Evolutionary conservation across 306 rosid species (phyloP).

Genomic region (Corylus heterophylla): DNA sequence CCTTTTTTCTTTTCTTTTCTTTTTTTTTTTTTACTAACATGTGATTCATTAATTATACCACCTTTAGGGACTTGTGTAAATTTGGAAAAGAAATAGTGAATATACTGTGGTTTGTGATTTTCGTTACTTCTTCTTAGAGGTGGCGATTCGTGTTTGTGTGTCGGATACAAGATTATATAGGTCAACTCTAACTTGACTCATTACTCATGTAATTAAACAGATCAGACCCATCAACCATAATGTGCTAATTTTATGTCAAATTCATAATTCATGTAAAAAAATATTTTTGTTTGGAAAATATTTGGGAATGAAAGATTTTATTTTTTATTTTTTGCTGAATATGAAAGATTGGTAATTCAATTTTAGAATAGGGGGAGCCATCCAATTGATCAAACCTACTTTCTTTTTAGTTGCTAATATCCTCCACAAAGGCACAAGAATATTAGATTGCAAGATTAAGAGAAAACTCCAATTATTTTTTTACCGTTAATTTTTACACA

Average conservation of each 20-base stretch:
- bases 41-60: conserved; percentile 54
- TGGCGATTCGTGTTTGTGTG: too few species aligned
- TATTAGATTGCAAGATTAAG: too few species aligned
- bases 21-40: conserved; percentile 42
- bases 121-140: neutral
- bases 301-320: neutral
- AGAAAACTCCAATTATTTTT: too few species aligned
- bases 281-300: neutral
- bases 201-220: too few species aligned
- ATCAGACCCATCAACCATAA: too few species aligned
- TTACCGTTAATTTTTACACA: too few species aligned
- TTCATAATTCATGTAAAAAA: too few species aligned
- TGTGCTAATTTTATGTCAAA: too few species aligned
- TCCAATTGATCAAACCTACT: neutral
- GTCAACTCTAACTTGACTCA: too few species aligned
- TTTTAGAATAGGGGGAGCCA: neutral
- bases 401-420: neutral
- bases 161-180: too few species aligned
- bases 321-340: too few species aligned
- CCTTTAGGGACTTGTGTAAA: conserved; percentile 58
- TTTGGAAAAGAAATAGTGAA: conserved; percentile 60
- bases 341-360: neutral
- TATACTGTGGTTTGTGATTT: conserved; percentile 43
- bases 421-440: neutral
- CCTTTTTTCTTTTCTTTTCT: conserved; percentile 31